Evolutionary conservation across 345 rosid genomes (phyloP), one percentile per base, ranked within the genome.

Genomic region (Salix brachista): DNA sequence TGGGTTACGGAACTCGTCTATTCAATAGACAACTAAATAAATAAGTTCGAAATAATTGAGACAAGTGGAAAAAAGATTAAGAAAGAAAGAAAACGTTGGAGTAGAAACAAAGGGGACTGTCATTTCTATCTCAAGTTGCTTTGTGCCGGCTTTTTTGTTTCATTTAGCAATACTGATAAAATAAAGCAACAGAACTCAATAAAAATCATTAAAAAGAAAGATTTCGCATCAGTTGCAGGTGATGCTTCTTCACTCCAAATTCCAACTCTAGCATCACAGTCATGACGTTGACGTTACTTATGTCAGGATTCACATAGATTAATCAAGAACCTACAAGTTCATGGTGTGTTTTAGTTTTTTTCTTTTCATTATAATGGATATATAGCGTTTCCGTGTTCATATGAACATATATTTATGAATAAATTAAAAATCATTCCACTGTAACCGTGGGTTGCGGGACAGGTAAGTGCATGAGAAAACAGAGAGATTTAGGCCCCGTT

Each of bases 401-500:
- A 34, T 34, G 36, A 34, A 36, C 7, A 36, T 36, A 36, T 21
- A 21, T 56, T 21, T 58, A n/a, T n/a, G 23, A 8, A 52, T 56
- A 56, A 6, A 56, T 2, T 3, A n/a, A 58, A n/a, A n/a, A 60
- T 32, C 32, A 73, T 66, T 66, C 50, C 50, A 67, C 52, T 8
- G 4, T 18, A 46, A 30, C 34, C 42, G 66, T 32, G 62, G 65
- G 34, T 28, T 16, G 81, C 26, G 82, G 82, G 72, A 41, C 67
- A 64, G 4, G 23, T 2, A 77, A 70, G 61, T 54, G 56, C 72
- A 71, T 18, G 80, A 65, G 74, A 69, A 68, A 77, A 84, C 80
- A 37, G 32, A 72, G 72, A 48, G 71, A 80, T 85, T 30, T 30
- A 26, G 28, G 28, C 28, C 28, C 1, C 1, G 28, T 26, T 26